Conservation (phyloP, 495 filamentous ascomycete genomes). For the Xylaria palmicola region DNA sequence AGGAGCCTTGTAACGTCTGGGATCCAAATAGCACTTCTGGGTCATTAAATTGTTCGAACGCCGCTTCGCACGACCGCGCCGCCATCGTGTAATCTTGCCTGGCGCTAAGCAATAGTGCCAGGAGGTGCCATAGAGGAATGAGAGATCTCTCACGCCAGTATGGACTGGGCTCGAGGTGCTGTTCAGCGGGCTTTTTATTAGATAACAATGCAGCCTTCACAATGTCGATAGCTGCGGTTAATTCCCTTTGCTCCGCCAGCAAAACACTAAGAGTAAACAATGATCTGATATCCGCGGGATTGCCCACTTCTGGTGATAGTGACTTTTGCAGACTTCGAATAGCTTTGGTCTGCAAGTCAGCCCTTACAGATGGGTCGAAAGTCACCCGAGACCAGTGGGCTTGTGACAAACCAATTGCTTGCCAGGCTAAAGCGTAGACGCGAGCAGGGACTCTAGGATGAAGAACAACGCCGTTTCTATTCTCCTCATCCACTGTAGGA, state of each 20-base stretch:
- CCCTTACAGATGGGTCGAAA: conserved; percentile 63
- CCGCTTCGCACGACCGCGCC: conserved; percentile 77
- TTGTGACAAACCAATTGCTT: conserved; percentile 77
- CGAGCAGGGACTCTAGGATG: conserved; percentile 47
- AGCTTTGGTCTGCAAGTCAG: conserved; percentile 69
- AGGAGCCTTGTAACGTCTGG: conserved; percentile 41
- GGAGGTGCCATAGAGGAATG: conserved; percentile 78
- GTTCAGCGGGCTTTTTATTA: conserved; percentile 36
- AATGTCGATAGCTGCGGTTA: conserved; percentile 72
- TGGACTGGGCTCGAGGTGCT: conserved; percentile 37
- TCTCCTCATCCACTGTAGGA: conserved; percentile 27
- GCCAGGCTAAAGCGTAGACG: conserved; percentile 66
- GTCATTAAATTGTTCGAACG: conserved; percentile 79
- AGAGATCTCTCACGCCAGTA: conserved; percentile 56
- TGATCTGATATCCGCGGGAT: conserved; percentile 63
- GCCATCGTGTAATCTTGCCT: conserved; percentile 82
- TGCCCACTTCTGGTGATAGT: conserved; percentile 60
- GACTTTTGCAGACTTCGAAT: conserved; percentile 70
- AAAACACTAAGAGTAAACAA: conserved; percentile 77
- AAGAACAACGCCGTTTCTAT: conserved; percentile 38
- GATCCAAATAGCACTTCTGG: conserved; percentile 57
- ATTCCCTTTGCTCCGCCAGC: conserved; percentile 76
- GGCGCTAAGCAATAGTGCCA: conserved; percentile 81
- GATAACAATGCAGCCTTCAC: conserved; percentile 59
- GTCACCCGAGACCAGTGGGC: conserved; percentile 85